These are phyloP conservation scores for Hapsidospora chrysogenum DNA, from an alignment of 495 filamentous ascomycete genomes.

Conservation along the genomic window DNA sequence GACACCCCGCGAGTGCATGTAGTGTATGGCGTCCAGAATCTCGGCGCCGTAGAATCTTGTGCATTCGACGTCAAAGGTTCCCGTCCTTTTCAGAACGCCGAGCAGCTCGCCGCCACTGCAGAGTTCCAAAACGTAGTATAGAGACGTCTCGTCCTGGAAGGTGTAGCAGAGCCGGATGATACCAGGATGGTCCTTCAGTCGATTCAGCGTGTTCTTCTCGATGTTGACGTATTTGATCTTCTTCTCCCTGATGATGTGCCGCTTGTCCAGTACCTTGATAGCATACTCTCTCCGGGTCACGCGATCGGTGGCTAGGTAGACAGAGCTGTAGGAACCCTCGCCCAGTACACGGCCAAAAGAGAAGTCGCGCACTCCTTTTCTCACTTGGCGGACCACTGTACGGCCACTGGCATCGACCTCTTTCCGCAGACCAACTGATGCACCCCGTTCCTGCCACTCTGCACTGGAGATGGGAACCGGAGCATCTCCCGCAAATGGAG, in stretches of 20 bases:
- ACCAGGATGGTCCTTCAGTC: constrained; percentile 88
- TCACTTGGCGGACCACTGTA: constrained; percentile 65
- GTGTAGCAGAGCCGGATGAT: constrained; percentile 97
- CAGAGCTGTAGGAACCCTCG: constrained; percentile 96
- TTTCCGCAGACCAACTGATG: constrained; percentile 59
- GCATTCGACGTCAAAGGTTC: constrained; percentile 91
- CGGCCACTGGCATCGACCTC: constrained; percentile 74
- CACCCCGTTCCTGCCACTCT: constrained; percentile 90
- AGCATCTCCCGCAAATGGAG: constrained; percentile 41
- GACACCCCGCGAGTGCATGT: constrained; percentile 92
- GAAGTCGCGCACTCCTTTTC: constrained; percentile 97
- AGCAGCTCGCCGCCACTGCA: constrained; percentile 86
- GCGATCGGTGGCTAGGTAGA: constrained; percentile 84
- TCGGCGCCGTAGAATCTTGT: constrained; percentile 89
- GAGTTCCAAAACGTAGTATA: constrained; percentile 94
- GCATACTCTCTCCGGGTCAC: constrained; percentile 94
- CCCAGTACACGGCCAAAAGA: constrained; percentile 82
- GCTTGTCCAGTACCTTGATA: constrained; percentile 96
- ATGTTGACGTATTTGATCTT: constrained; percentile 99
- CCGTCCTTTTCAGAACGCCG: constrained; percentile 82
- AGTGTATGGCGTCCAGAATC: constrained; percentile 91
- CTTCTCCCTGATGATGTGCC: constrained; percentile 99
- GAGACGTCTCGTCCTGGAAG: constrained; percentile 87
- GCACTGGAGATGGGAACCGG: constrained; percentile 57
- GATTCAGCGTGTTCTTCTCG: constrained; percentile 95